Base-by-base conservation (phyloP, 805 yeast species). In the Ogataea paradorogensis region DNA sequence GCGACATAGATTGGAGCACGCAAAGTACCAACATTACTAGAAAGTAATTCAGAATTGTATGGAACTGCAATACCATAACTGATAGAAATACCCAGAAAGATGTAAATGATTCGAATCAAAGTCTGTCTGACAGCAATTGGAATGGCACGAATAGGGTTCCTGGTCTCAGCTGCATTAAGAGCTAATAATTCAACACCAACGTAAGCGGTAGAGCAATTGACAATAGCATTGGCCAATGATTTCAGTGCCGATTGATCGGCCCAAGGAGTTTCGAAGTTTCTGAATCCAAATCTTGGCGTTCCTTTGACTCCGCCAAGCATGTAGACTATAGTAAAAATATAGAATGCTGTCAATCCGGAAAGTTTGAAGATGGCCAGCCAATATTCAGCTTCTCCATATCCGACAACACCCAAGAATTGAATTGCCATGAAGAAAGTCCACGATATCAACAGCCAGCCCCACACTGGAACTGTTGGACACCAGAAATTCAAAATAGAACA, bases 1-100 rank as follows among this genome's bases (percentile, higher is more conserved):
- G 76, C 78, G 35, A 72, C 64, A 3, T 74, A 68, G 63, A 71
- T 64, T 45, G 78, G 78, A 4, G 75, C 60, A 22, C 66, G 71
- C 51, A 78, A 62, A 8, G 77, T 64, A 34, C 51, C 65, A 27
- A 59, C 59, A 4, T 62, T 56, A 9, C 61, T 58, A 13, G 52
- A 46, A 18, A 80, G 67, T 20, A 61, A 59, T 3, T 78, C 74
- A 42, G 74, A 75, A 42, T 76, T 65, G 50, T 63, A 78, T 3
- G 84, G 80, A 22, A 76, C 81, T 7, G 78, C 73, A 50, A 80
- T 63, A 20, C 84, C 84, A 48, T 78, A 75, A 38, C 71, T 60
- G n/a, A 79, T 56, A 7, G 80, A 61, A 72, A 80, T 31, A 31
- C 78, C 72, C 55, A 78, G 63, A 56, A 77, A 78, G 30, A 78